Evolutionary conservation across 495 filamentous ascomycete species (phyloP), one percentile per base, ranked within the genome.

Genomic region (Daldinia bambusicola): DNA sequence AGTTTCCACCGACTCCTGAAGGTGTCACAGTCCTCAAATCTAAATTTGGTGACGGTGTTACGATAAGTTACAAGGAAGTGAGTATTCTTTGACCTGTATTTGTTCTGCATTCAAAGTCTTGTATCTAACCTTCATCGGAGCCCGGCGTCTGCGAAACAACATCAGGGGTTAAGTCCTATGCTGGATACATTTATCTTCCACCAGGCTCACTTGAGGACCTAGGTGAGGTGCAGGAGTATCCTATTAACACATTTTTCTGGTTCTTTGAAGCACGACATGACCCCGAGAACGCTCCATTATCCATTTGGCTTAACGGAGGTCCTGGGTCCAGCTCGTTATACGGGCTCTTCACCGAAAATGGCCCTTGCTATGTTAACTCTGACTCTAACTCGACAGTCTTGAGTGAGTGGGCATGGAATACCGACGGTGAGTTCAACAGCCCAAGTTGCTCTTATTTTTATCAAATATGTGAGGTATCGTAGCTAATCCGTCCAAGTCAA

Each of bases 61-160:
- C 75, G 40, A 90, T 91, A 14, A 88, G 87, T 18, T 91, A 90
- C 68, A 91, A 90, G 80, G 81, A 90, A 79, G 89, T 89, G 74
- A 34, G 78, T 48, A 43, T 32, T 30, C 34, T 22, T 10, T 26
- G 3, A 26, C 26, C 26, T 26, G 26, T 3, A 26, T 26, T 1
- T 26, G 3, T 26, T 1, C 26, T 26, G 26, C 1, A 26, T 3
- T 3, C 26, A 26, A 10, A 66, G 13, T 1, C 43, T 6, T 10
- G 18, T 13, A 6, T n/a, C 55, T 67, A 31, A 73, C 38, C 6
- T 57, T 18, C n/a, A 66, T 64, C 22, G 36, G 66, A 79, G 77
- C 73, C 77, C 6, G 71, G 74, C 18, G 72, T 79, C 20, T 79
- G 77, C 40, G 77, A 79, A 51, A 79, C 77, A 7, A 79, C 75